A percentile compares a stretch with the other conserved stretches of the same genome.
Evolutionary conservation across 306 rosid genomes (phyloP).

Genomic region (Prunus persica): Prunus_persica_NCBIv2 NC_034011.1:22751001-22751500

Average conservation of each 20-base stretch:
- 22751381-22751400: neutral
- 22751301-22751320: neutral
- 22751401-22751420: neutral
- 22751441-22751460: neutral
- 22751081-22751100: constrained; percentile 78
- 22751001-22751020: constrained; percentile 82
- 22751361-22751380: neutral
- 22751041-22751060: constrained; percentile 69
- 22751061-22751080: constrained; percentile 93
- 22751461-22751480: neutral
- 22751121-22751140: constrained; percentile 14
- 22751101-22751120: constrained; percentile 19
- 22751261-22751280: neutral
- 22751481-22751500: neutral
- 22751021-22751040: constrained; percentile 81
- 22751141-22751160: constrained; percentile 19
- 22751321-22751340: neutral
- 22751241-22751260: neutral
- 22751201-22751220: neutral
- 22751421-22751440: neutral
- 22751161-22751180: constrained; percentile 3
- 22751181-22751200: neutral
- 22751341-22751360: neutral
- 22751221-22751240: neutral
- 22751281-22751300: neutral